Conservation (phyloP, 129 eudicot species). For the Dittrichia graveolens region DNA sequence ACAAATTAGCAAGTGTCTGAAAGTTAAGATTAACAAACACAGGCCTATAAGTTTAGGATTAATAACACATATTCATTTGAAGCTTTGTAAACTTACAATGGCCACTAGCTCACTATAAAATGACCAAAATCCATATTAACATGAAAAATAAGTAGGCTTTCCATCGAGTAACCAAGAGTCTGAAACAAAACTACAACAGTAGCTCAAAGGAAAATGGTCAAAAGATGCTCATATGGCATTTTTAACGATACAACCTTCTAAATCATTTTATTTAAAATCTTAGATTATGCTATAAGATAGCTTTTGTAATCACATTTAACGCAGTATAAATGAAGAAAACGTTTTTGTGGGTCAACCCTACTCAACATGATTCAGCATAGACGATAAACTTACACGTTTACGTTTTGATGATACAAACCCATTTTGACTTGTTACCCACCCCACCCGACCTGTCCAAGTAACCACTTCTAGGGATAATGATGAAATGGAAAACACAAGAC, state of each 20-base stretch:
- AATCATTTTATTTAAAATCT: background rate
- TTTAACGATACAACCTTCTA: background rate
- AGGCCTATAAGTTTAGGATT: background rate
- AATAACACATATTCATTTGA: constrained; percentile 23
- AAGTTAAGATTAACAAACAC: constrained; percentile 18
- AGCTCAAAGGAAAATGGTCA: no score
- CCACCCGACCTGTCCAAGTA: background rate
- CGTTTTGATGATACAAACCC: background rate
- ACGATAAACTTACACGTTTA: no score
- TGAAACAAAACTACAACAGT: no score
- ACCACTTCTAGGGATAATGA: background rate
- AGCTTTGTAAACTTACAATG: background rate
- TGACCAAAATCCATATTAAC: no score
- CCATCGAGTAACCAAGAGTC: background rate
- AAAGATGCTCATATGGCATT: no score
- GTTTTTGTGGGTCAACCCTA: background rate
- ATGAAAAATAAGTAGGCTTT: background rate
- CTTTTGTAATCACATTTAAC: background rate
- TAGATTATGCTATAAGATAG: background rate
- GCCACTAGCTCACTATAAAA: background rate
- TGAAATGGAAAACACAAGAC: no score
- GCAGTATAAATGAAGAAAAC: background rate
- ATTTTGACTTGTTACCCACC: background rate
- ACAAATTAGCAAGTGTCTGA: constrained; percentile 75
- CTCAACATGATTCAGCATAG: background rate